Evolutionary conservation across 73 alveolate species (phyloP).

Genomic region (Effrenium voratum): DNA sequence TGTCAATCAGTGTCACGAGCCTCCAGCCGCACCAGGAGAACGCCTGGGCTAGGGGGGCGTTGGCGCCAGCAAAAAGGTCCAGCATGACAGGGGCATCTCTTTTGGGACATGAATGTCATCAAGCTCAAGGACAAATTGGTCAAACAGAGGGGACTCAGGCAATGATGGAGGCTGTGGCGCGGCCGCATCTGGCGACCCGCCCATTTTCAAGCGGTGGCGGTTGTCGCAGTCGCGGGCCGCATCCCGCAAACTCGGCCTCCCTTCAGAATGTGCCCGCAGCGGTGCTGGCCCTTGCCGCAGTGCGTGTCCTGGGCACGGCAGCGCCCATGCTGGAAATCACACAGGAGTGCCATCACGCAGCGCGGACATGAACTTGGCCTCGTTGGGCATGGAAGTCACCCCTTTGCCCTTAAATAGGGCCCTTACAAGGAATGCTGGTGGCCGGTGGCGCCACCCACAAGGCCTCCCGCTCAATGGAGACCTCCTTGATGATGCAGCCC

Average conservation of each 20-base stretch:
- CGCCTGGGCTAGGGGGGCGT: background rate
- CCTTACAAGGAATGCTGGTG: no score
- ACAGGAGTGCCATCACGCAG: background rate
- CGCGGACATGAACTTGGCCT: background rate
- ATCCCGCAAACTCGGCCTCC: constrained; percentile 8
- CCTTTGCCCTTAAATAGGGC: no score
- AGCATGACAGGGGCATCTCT: background rate
- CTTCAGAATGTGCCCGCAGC: background rate
- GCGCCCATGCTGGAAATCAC: background rate
- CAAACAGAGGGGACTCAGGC: no score
- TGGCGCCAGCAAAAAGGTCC: background rate
- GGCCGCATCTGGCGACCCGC: background rate
- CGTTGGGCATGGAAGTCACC: no score
- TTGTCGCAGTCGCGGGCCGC: background rate
- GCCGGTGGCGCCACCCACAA: no score
- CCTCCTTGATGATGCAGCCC: background rate
- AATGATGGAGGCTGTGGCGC: no score
- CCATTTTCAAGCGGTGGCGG: background rate
- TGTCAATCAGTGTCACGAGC: background rate
- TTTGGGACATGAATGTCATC: no score
- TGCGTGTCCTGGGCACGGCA: background rate
- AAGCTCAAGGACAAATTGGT: no score
- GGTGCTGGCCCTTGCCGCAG: background rate
- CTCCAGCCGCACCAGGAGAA: background rate
- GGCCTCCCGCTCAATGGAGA: background rate